Conservation (phyloP, 1,284 basidiomycete species). For the Coriolopsis trogii region DNA sequence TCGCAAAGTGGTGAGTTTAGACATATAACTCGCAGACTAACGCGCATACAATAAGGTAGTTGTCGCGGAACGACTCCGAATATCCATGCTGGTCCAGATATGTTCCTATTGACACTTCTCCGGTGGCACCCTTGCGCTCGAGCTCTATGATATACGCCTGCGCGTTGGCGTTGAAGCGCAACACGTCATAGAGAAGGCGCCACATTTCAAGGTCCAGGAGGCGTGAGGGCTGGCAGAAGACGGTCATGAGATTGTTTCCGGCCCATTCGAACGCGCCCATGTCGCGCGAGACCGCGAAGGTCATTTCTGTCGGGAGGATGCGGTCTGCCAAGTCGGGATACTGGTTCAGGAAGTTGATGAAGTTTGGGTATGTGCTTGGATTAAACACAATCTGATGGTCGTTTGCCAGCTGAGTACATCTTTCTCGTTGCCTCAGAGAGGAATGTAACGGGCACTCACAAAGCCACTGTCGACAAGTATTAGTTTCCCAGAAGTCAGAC, state of each 20-base stretch:
- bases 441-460: slow-evolving; percentile 38
- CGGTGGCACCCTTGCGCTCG: slow-evolving; percentile 23
- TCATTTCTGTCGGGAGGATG: slow-evolving; percentile 72
- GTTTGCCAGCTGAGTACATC: too few relatives aligned
- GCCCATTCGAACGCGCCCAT: slow-evolving; percentile 76
- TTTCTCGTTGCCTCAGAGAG: too few relatives aligned
- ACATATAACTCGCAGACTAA: too few relatives aligned
- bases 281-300: slow-evolving; percentile 77
- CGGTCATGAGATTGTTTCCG: slow-evolving; percentile 57
- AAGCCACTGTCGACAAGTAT: too few relatives aligned
- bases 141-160: slow-evolving; percentile 41
- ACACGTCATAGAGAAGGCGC: slow-evolving; percentile 77
- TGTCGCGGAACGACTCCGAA: slow-evolving; percentile 69
- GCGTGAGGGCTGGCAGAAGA: slow-evolving; percentile 70
- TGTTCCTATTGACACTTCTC: slow-evolving; percentile 64
- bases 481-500: too few relatives aligned
- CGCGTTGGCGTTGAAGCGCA: slow-evolving; percentile 78
- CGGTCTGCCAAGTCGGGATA: slow-evolving; percentile 46
- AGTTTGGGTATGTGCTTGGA: slow-evolving; percentile 81
- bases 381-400: slow-evolving; percentile 85
- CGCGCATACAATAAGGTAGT: slow-evolving; percentile 75
- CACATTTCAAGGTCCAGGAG: slow-evolving; percentile 72
- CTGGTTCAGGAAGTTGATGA: slow-evolving; percentile 68
- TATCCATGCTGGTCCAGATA: slow-evolving; percentile 74
- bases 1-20: not conserved